Evolutionary conservation across 176 grass and related monocot species (phyloP).

Genomic region (Chloris gayana): DNA sequence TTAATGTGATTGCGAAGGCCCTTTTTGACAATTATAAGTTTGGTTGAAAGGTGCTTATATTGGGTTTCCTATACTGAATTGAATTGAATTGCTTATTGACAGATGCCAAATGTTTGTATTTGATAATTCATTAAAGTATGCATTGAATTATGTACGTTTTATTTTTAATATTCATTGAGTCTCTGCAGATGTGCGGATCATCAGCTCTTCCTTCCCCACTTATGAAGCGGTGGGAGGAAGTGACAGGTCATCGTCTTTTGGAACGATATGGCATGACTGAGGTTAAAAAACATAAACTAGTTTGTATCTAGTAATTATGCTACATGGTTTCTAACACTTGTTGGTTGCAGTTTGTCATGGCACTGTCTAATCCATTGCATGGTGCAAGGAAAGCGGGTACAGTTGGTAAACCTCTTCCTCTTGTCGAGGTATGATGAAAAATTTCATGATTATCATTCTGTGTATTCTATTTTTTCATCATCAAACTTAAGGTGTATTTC

Average conservation of each 20-base stretch:
- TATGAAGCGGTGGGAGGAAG: slow-evolving; percentile 91
- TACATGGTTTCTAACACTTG: slow-evolving; percentile 31
- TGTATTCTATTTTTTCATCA: slow-evolving; percentile 33
- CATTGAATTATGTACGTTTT: slow-evolving; percentile 14
- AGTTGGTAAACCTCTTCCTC: slow-evolving; percentile 87
- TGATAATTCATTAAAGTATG: not conserved
- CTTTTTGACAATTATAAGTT: slow-evolving; percentile 5
- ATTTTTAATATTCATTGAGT: slow-evolving; percentile 36
- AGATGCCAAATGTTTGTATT: not conserved
- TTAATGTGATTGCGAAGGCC: not conserved
- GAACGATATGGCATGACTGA: slow-evolving; percentile 99
- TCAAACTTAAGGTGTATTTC: slow-evolving; percentile 21
- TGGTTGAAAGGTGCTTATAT: not conserved
- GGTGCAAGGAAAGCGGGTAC: slow-evolving; percentile 78
- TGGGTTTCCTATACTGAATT: slow-evolving; percentile 4
- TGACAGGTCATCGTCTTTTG: slow-evolving; percentile 86
- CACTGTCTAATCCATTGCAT: slow-evolving; percentile 90
- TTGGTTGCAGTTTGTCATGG: slow-evolving; percentile 90
- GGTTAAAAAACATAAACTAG: slow-evolving; percentile 48
- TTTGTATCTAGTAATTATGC: slow-evolving; percentile 5
- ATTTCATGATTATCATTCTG: slow-evolving; percentile 28
- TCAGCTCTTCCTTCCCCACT: slow-evolving; percentile 94
- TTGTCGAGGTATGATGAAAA: slow-evolving; percentile 68
- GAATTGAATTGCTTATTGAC: not conserved
- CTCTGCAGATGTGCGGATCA: slow-evolving; percentile 90